A percentile compares a stretch with the other conserved stretches of the same genome.
Evolutionary conservation across 208 protist species (phyloP).

Genomic region (Tritrichomonas musculus): DNA sequence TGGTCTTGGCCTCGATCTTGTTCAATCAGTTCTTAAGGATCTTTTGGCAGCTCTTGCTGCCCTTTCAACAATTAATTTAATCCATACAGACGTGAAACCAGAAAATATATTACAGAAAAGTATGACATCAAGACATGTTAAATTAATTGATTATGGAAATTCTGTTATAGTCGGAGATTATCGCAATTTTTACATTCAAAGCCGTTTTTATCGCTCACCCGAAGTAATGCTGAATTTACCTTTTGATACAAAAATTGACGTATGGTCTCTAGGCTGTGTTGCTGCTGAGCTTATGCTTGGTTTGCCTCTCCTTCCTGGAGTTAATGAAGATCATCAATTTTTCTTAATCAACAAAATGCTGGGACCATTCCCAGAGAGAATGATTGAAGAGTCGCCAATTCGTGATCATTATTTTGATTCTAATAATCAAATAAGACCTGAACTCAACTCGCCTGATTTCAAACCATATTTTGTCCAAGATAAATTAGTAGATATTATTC

Average conservation of each 20-base stretch:
- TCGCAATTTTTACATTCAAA: slow-evolving; percentile 44
- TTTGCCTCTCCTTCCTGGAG: slow-evolving; percentile 77
- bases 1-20: neutral
- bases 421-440: no score
- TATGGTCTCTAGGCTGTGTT: slow-evolving; percentile 95
- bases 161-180: no score
- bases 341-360: slow-evolving; percentile 41
- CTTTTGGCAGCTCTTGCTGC: neutral
- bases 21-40: neutral
- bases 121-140: neutral
- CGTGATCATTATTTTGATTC: no score
- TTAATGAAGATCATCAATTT: slow-evolving; percentile 64
- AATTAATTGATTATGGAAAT: neutral
- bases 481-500: no score
- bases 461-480: no score
- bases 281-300: slow-evolving; percentile 76
- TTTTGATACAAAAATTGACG: slow-evolving; percentile 82
- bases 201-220: slow-evolving; percentile 52
- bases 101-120: neutral
- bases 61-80: neutral
- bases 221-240: slow-evolving; percentile 50
- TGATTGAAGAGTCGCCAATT: neutral
- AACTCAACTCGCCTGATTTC: no score
- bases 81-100: slow-evolving; percentile 21
- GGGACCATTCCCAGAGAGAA: neutral